These are phyloP conservation scores for Aciculosporium take DNA, from an alignment of 2,329 filamentous ascomycete species.

Conservation along the genomic window DNA sequence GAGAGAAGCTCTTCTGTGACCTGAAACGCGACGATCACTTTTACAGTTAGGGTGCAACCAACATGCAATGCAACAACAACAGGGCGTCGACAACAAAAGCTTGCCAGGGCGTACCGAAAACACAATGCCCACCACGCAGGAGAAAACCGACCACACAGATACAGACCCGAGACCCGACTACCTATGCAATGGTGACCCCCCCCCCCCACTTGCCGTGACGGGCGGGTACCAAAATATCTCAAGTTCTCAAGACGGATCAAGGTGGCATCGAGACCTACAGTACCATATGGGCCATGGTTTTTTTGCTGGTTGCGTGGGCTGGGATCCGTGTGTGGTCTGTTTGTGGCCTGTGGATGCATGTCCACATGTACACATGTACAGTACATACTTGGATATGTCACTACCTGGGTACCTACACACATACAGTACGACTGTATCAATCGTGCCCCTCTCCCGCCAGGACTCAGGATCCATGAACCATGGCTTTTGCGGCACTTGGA, in stretches of 20 bases:
- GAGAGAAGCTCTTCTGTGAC: background rate
- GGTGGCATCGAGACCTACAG: background rate
- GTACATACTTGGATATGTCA: too few relatives aligned
- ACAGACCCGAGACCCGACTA: too few relatives aligned
- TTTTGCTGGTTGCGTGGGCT: background rate
- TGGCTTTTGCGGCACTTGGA: constrained; percentile 3
- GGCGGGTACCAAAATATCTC: background rate
- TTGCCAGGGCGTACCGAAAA: background rate
- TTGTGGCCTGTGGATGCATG: too few relatives aligned
- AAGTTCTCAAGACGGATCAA: background rate
- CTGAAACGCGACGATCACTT: background rate
- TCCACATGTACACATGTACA: too few relatives aligned
- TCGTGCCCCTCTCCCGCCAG: background rate
- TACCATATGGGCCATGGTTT: background rate
- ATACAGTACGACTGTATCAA: background rate
- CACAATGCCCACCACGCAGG: too few relatives aligned
- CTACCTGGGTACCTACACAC: too few relatives aligned
- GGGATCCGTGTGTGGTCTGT: too few relatives aligned
- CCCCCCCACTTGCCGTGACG: background rate
- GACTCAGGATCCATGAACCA: background rate
- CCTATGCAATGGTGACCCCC: too few relatives aligned
- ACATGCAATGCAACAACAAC: background rate
- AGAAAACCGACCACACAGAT: background rate
- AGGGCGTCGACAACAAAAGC: background rate
- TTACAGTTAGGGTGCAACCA: background rate